phyloP scores from a whole-genome alignment of 2,329 filamentous ascomycete species.

The Aureobasidium sp. region DNA sequence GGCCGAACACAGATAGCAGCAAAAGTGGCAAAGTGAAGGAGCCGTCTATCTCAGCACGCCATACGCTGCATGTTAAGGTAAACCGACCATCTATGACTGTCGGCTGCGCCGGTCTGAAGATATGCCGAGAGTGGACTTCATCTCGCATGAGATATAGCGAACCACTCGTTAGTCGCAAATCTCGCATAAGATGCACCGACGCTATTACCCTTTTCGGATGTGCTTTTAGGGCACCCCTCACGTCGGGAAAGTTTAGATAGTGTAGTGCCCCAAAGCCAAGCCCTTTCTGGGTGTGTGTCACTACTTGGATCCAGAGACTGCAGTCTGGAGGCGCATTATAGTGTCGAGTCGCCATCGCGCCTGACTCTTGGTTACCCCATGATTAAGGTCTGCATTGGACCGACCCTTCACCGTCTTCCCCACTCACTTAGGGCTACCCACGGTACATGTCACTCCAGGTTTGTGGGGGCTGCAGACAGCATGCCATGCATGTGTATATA shows the following conservation, averaged over 20 bases:
- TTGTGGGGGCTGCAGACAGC: neutral
- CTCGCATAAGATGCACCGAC: slow-evolving; percentile 14
- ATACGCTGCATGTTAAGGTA: neutral
- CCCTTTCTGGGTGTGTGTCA: too few species aligned
- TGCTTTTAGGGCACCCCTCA: neutral
- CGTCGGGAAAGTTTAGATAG: too few species aligned
- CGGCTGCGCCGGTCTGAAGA: neutral
- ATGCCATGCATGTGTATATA: neutral
- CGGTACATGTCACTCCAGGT: neutral
- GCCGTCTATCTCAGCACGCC: neutral
- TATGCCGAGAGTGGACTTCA: neutral
- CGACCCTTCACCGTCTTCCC: neutral
- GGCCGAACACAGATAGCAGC: neutral
- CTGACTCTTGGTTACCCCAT: neutral
- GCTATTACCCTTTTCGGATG: neutral
- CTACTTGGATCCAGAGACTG: too few species aligned
- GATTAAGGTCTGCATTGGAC: neutral
- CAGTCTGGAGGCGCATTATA: too few species aligned
- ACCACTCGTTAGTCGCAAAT: neutral
- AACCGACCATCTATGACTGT: fast-evolving
- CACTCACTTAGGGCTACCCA: neutral
- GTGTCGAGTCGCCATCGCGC: too few species aligned
- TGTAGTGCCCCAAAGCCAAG: too few species aligned
- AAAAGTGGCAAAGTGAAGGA: neutral
- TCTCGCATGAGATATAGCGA: slow-evolving; percentile 14